Evolutionary conservation across 2,329 filamentous ascomycete genomes (phyloP), one percentile per base, ranked within the genome.

Genomic region (Fusarium acutatum): DNA sequence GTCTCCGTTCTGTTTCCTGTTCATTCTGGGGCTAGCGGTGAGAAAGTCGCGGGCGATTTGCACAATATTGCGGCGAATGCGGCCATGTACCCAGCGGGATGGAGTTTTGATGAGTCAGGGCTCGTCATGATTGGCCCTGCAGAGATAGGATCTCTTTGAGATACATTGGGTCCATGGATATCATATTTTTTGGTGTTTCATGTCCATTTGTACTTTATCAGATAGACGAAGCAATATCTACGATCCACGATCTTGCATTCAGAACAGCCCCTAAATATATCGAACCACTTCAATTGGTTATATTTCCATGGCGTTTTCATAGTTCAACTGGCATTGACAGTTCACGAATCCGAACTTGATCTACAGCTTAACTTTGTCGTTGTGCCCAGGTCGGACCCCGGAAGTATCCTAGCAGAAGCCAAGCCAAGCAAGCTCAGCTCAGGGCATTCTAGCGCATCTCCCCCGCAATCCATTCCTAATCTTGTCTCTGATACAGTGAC

Each of bases 401-500:
- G 35, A 52, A 65, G 62, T 63, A 63, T 50, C 38, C 34, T 40
- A 53, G 34, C 53, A 54, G 26, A 22, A 34, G 28, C 57, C 28
- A 47, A 47, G 44, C 44, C 26, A 8, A 47, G 44, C 61, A 57
- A 53, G 52, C 46, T 35, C 56, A 56, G 50, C 38, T 58, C 57
- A 60, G 67, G 63, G 60, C 63, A 60, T 43, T 63, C 64, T 68
- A 68, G 64, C 64, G 65, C 56, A 37, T 62, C 61, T 67, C 47
- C 65, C 64, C 65, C 65, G 63, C 65, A 67, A 67, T 67, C 54
- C 63, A 47, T 67, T 24, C 65, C 53, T 68, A 68, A 62, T 67
- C 44, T 60, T 59, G 50, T 54, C 46, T 47, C 35, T 59, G 50
- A 47, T 69, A 54, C 58, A 74, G 75, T 78, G 76, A 78, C 76